Conservation (phyloP, 2,329 filamentous ascomycete species). For the Penicillium sp. region DNA sequence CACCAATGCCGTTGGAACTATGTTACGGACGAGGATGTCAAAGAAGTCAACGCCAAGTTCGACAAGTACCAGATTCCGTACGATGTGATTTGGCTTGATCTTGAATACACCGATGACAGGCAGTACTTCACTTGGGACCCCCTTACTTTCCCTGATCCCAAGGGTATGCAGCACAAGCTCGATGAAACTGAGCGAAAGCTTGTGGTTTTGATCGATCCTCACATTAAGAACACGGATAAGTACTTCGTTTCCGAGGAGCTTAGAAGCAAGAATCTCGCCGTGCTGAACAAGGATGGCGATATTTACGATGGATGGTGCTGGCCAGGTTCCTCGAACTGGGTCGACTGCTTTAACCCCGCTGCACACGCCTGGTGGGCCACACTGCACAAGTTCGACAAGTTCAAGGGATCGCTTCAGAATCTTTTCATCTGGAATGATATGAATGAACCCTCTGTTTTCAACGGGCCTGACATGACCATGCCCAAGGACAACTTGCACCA, state of each 20-base stretch:
- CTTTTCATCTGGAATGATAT: constrained; percentile 99
- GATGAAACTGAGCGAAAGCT: constrained; percentile 83
- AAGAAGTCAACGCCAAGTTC: constrained; percentile 93
- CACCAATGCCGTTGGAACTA: constrained; percentile 99
- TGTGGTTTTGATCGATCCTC: constrained; percentile 92
- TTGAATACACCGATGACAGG: constrained; percentile 94
- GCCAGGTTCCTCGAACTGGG: constrained; percentile 95
- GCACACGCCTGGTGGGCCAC: constrained; percentile 86
- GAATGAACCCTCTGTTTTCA: constrained; percentile 99
- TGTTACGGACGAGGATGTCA: constrained; percentile 93
- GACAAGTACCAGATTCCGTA: constrained; percentile 95
- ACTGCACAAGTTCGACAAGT: constrained; percentile 82
- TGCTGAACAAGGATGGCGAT: constrained; percentile 85
- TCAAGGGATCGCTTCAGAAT: constrained; percentile 82
- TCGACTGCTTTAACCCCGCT: constrained; percentile 93
- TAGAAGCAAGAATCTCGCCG: constrained; percentile 76
- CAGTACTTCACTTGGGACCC: constrained; percentile 98
- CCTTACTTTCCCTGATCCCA: constrained; percentile 80
- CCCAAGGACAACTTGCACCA: constrained; percentile 95
- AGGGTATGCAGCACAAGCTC: constrained; percentile 83
- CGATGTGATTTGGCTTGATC: constrained; percentile 98
- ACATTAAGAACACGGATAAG: constrained; percentile 86
- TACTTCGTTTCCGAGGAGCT: constrained; percentile 78
- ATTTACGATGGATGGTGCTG: constrained; percentile 98
- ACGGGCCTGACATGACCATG: constrained; percentile 97